These are phyloP conservation scores for Scheffersomyces stipitis DNA, from an alignment of 805 yeast species.

Conservation along the genomic window DNA sequence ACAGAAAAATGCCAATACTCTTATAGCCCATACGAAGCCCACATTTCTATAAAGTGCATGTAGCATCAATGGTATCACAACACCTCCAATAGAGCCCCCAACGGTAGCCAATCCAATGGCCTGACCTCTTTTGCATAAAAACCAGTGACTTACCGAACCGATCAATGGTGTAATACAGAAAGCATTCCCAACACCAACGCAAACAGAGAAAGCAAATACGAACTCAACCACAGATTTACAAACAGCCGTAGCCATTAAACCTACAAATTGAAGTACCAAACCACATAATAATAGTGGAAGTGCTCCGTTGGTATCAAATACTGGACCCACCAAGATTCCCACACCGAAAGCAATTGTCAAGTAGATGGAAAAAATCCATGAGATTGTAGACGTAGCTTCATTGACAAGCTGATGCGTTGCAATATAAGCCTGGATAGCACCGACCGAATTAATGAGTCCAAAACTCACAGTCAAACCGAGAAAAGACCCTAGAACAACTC, in stretches of 20 bases:
- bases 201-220: conserved; percentile 17
- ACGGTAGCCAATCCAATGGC: conserved; percentile 24
- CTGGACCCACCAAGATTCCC: conserved; percentile 22
- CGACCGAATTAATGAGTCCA: conserved; percentile 36
- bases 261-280: conserved; percentile 14
- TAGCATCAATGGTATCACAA: conserved; percentile 56
- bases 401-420: conserved; percentile 35
- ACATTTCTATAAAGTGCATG: conserved; percentile 41
- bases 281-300: conserved; percentile 13
- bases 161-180: conserved; percentile 22
- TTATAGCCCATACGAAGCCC: conserved; percentile 63
- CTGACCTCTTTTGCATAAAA: conserved; percentile 17
- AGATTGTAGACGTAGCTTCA: conserved; percentile 26
- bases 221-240: conserved; percentile 18
- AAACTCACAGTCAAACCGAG: conserved; percentile 45
- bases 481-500: conserved; percentile 28
- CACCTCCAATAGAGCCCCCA: conserved; percentile 70
- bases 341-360: conserved; percentile 27
- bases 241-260: conserved; percentile 18
- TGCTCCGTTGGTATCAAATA: conserved; percentile 20
- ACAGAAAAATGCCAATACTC: conserved; percentile 17
- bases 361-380: conserved; percentile 44
- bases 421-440: conserved; percentile 40
- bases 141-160: conserved; percentile 24
- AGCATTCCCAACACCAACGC: conserved; percentile 21